Evolutionary conservation across 345 rosid genomes (phyloP).

Genomic region (Hypericum androsaemum): DNA sequence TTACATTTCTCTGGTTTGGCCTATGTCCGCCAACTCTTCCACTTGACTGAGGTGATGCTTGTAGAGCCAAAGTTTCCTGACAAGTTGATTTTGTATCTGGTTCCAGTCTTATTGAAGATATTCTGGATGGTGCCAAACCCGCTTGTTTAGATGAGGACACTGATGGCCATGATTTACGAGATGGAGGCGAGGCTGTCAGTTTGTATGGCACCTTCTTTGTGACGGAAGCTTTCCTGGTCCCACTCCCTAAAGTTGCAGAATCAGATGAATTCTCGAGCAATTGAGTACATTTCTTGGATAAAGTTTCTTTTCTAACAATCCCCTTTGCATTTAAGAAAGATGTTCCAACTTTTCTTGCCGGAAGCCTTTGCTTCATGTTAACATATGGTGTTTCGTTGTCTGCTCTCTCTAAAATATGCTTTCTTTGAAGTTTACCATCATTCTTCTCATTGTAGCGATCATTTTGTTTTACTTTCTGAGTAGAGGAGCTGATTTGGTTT

Average conservation of each 20-base stretch:
- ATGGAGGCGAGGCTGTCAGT: constrained; percentile 28
- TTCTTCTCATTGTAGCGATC: constrained; percentile 49
- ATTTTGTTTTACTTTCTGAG: constrained; percentile 48
- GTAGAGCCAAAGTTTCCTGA: constrained; percentile 32
- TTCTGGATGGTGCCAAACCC: constrained; percentile 33
- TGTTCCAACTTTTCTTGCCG: constrained; percentile 43
- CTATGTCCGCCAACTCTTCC: constrained; percentile 34
- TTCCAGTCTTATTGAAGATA: constrained; percentile 25
- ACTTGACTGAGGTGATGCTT: constrained; percentile 25
- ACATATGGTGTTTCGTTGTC: constrained; percentile 42
- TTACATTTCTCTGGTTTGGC: constrained; percentile 20
- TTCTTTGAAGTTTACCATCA: constrained; percentile 50
- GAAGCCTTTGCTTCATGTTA: constrained; percentile 40
- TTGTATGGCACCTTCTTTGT: constrained; percentile 29
- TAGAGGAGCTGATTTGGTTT: constrained; percentile 22
- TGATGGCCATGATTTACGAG: constrained; percentile 58
- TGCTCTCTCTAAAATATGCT: constrained; percentile 37
- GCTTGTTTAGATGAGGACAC: constrained; percentile 32
- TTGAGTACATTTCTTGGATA: constrained; percentile 22
- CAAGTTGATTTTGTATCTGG: constrained; percentile 28
- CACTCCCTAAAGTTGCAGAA: constrained; percentile 30
- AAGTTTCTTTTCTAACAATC: constrained; percentile 24
- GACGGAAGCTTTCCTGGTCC: constrained; percentile 27
- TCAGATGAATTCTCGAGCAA: constrained; percentile 22
- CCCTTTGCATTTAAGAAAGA: constrained; percentile 26